Percentiles rank a stretch among this genome's conserved stretches.
Evolutionary conservation across 192 early-diverging fungal species (phyloP).

Genomic region (Mycoemilia scoparia): DNA sequence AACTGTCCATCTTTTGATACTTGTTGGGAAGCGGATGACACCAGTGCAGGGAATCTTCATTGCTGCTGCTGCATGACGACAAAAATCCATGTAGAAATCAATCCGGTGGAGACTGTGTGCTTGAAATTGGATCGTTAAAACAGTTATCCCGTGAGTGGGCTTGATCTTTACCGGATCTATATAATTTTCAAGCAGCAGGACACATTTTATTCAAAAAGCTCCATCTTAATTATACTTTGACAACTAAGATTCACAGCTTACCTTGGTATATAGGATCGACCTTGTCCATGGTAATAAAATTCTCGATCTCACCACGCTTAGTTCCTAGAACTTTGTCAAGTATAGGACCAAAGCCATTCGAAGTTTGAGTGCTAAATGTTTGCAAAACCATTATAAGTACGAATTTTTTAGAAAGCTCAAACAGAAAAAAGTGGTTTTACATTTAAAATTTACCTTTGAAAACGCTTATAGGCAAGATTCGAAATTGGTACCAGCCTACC

Average conservation of each 20-base stretch:
- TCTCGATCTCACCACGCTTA: conserved; percentile 10
- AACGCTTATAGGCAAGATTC: no score
- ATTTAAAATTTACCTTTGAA: no score
- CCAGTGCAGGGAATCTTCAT: conserved; percentile 56
- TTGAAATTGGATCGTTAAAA: conserved; percentile 58
- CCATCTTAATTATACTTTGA: no score
- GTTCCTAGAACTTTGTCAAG: conserved; percentile 25
- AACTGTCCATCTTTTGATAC: conserved; percentile 67
- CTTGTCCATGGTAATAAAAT: conserved; percentile 4
- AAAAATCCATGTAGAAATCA: conserved; percentile 75
- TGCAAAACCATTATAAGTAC: no score
- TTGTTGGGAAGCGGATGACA: conserved; percentile 47
- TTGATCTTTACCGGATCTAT: conserved; percentile 12
- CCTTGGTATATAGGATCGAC: conserved; percentile 10
- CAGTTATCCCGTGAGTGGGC: conserved; percentile 45
- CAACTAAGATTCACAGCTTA: no score
- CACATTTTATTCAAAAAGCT: no score
- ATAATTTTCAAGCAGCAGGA: no score
- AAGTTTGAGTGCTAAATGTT: no score
- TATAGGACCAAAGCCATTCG: no score
- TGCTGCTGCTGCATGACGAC: conserved; percentile 56
- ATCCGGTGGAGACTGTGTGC: conserved; percentile 68
- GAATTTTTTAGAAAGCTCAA: no score
- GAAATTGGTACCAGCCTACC: no score
- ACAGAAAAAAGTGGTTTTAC: no score